These are phyloP conservation scores for Senna tora DNA, from an alignment of 306 rosid species.

Conservation along the genomic window DNA sequence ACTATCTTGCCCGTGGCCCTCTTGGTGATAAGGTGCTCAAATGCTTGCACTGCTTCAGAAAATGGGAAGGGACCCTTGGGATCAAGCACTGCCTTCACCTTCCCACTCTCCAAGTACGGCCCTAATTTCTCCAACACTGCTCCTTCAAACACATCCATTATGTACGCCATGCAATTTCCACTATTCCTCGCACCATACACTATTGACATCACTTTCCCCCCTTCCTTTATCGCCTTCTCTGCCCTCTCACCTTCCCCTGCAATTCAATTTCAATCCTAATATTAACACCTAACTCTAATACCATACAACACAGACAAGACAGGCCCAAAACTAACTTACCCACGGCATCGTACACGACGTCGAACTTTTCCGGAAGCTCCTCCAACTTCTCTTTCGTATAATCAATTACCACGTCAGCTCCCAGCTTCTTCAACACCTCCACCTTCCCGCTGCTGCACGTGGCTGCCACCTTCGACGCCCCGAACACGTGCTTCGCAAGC, in stretches of 20 bases:
- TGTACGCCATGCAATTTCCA: not conserved
- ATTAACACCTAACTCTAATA: too few relatives aligned
- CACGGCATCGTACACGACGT: not conserved
- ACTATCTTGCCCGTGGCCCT: slow-evolving; percentile 70
- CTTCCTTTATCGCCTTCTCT: not conserved
- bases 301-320: too few relatives aligned
- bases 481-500: slow-evolving; percentile 46
- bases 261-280: too few relatives aligned
- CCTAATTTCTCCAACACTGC: slow-evolving; percentile 55
- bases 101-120: slow-evolving; percentile 70
- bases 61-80: slow-evolving; percentile 66
- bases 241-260: not conserved
- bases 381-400: not conserved
- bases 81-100: slow-evolving; percentile 75
- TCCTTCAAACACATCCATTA: slow-evolving; percentile 20
- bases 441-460: not conserved
- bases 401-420: not conserved
- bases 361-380: not conserved
- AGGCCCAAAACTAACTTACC: too few relatives aligned
- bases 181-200: not conserved
- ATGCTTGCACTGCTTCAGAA: slow-evolving; percentile 56
- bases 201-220: not conserved
- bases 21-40: slow-evolving; percentile 54
- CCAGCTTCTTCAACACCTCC: not conserved
- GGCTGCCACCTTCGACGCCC: slow-evolving; percentile 1